These are phyloP conservation scores for Coemansia sp. DNA, from an alignment of 192 early-diverging fungal species.

Conservation along the genomic window DNA sequence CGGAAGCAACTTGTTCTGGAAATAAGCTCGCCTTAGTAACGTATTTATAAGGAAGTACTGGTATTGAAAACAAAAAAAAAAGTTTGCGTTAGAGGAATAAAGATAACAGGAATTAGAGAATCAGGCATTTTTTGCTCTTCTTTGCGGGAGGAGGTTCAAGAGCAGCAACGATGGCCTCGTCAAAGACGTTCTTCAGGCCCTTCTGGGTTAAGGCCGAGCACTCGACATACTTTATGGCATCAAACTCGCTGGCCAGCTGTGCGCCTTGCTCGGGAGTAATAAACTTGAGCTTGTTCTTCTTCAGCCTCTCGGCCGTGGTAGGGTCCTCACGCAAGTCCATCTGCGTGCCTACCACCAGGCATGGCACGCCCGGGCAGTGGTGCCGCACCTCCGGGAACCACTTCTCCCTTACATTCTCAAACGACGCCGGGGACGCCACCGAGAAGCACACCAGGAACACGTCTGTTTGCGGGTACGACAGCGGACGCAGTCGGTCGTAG, in stretches of 20 bases:
- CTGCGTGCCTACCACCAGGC: conserved; percentile 95
- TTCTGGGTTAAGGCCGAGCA: conserved; percentile 97
- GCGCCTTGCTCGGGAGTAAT: conserved; percentile 85
- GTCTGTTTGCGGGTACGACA: conserved; percentile 98
- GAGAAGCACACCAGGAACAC: conserved; percentile 99
- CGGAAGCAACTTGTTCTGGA: too few relatives aligned
- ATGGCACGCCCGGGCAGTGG: conserved; percentile 89
- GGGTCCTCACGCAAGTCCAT: conserved; percentile 94
- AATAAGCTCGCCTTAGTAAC: too few relatives aligned
- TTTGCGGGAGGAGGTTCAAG: conserved; percentile 81
- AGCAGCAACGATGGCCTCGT: conserved; percentile 96
- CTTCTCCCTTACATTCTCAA: conserved; percentile 97
- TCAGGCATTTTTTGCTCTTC: conserved; percentile 76
- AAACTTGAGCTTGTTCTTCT: conserved; percentile 79
- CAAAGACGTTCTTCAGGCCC: conserved; percentile 97
- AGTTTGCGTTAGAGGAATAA: background rate
- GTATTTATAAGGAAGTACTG: too few relatives aligned
- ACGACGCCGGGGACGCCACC: conserved; percentile 89
- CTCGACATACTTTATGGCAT: conserved; percentile 90
- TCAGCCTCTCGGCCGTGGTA: conserved; percentile 85
- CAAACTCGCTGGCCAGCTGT: conserved; percentile 85
- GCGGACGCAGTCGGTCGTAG: conserved; percentile 92
- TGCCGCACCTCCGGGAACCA: conserved; percentile 96
- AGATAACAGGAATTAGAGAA: conserved; percentile 65
- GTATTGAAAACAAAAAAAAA: conserved; percentile 11